Conservation (phyloP, 805 yeast species). For the Blastobotrys terrestris region DNA sequence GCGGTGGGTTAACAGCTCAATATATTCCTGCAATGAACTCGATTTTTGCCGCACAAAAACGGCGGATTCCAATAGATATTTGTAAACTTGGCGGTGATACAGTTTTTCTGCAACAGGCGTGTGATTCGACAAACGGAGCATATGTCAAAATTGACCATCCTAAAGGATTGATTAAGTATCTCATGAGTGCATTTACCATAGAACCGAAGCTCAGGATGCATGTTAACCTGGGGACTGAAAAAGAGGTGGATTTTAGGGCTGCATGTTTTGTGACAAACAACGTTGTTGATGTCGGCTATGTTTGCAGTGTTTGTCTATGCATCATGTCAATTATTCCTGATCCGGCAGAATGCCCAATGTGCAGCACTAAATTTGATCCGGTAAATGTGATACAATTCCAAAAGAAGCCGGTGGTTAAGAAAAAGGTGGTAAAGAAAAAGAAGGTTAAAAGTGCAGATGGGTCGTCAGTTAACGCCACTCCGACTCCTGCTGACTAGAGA, state of each 20-base stretch:
- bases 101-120: conserved; percentile 88
- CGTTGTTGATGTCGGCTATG: conserved; percentile 88
- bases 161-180: conserved; percentile 73
- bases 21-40: conserved; percentile 94
- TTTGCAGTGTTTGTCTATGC: conserved; percentile 91
- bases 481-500: neutral
- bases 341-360: conserved; percentile 71
- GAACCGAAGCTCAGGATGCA: conserved; percentile 79
- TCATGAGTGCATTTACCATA: conserved; percentile 73
- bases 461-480: neutral
- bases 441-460: conserved; percentile 6
- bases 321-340: conserved; percentile 47
- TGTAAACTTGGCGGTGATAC: conserved; percentile 71
- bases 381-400: conserved; percentile 51
- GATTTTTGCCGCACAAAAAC: conserved; percentile 92
- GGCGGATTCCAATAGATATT: conserved; percentile 77
- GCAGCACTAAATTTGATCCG: conserved; percentile 71
- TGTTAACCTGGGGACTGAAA: conserved; percentile 73
- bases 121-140: conserved; percentile 90
- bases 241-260: conserved; percentile 87
- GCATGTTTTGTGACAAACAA: conserved; percentile 89
- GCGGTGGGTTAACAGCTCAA: conserved; percentile 69
- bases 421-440: conserved; percentile 32
- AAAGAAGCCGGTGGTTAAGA: conserved; percentile 52
- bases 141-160: conserved; percentile 66